Conservation (phyloP, 2,329 filamentous ascomycete genomes). For the Ceratocystis diversiconidia region DNA sequence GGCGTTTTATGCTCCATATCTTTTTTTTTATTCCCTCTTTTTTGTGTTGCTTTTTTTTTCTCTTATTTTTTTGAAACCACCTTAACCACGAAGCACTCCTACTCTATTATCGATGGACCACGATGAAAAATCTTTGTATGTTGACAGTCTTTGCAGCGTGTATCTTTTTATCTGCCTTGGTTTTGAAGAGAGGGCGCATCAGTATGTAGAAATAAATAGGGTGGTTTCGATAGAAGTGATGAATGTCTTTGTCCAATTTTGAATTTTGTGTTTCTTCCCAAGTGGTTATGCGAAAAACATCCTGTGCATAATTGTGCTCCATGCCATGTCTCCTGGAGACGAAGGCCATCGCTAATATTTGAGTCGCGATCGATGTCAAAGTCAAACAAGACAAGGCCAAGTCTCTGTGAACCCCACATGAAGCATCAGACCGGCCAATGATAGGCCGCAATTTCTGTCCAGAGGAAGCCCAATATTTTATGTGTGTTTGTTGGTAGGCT, state of each 20-base stretch:
- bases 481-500: too few species aligned
- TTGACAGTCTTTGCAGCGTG: background rate
- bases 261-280: too few species aligned
- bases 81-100: conserved; percentile 11
- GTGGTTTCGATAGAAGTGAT: background rate
- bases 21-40: conserved; percentile 11
- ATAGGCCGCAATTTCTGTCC: background rate
- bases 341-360: too few species aligned
- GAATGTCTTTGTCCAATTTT: too few species aligned
- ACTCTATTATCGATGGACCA: too few species aligned
- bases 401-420: background rate
- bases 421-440: background rate
- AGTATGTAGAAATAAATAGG: background rate
- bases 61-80: conserved; percentile 13
- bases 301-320: too few species aligned
- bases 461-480: too few species aligned
- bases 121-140: background rate
- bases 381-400: background rate
- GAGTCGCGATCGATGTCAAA: background rate
- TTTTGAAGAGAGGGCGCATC: background rate
- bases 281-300: too few species aligned
- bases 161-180: conserved; percentile 1
- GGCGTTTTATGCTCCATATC: conserved; percentile 15
- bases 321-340: too few species aligned
- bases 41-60: conserved; percentile 9